phyloP scores from a whole-genome alignment of 441 rosid genomes.

The Lepidium campestre region DNA sequence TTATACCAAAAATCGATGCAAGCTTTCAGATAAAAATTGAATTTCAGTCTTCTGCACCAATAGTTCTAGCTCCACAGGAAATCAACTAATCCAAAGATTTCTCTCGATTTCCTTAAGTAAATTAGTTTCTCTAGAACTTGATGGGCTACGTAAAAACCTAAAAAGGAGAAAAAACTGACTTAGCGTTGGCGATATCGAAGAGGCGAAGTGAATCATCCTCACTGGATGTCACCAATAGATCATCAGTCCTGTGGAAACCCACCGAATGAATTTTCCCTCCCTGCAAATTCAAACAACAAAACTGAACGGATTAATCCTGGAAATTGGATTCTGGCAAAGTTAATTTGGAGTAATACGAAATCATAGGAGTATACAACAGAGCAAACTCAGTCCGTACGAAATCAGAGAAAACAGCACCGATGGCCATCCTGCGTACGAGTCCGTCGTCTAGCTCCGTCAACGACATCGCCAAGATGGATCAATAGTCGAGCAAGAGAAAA shows the following conservation, averaged over 20 bases:
- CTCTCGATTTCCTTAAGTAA: background rate
- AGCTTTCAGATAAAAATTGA: background rate
- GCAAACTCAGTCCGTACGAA: conserved; percentile 41
- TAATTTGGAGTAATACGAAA: background rate
- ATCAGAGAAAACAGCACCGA: conserved; percentile 92
- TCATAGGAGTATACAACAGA: background rate
- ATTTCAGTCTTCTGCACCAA: background rate
- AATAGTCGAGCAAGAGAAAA: conserved; percentile 7
- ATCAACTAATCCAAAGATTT: background rate
- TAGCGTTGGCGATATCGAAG: conserved; percentile 81
- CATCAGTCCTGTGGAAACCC: conserved; percentile 88
- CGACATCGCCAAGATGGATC: conserved; percentile 30
- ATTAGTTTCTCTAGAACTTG: background rate
- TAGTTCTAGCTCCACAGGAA: background rate
- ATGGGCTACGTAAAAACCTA: background rate
- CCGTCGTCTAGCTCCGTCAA: conserved; percentile 66
- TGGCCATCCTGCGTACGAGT: conserved; percentile 69
- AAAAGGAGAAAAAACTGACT: conserved; percentile 40
- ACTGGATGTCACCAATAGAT: conserved; percentile 77
- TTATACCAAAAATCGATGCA: background rate
- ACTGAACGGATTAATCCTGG: background rate
- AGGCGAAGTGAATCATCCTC: conserved; percentile 94
- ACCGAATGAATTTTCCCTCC: conserved; percentile 79
- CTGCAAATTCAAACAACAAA: conserved; percentile 28
- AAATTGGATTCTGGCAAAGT: background rate